These are phyloP conservation scores for Cyanodermella asteris DNA, from an alignment of 2,329 filamentous ascomycete species.

Conservation along the genomic window DNA sequence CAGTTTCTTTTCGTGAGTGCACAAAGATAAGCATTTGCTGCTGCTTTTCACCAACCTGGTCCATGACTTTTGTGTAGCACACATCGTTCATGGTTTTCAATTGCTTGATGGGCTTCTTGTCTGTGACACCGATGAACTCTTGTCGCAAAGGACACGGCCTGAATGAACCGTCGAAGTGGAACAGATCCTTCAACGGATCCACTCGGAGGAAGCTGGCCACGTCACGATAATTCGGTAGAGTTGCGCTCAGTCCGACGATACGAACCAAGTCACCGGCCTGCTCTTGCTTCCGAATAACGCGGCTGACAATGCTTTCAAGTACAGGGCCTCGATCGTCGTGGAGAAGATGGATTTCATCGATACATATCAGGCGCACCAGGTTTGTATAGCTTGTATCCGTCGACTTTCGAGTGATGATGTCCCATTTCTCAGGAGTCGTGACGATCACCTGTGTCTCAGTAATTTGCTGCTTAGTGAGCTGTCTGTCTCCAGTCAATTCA, in stretches of 20 bases:
- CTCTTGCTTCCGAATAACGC: slow-evolving; percentile 80
- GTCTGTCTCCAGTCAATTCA: slow-evolving; percentile 92
- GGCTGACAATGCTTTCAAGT: slow-evolving; percentile 84
- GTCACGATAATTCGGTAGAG: slow-evolving; percentile 87
- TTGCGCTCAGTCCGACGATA: slow-evolving; percentile 80
- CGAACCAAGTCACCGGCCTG: slow-evolving; percentile 87
- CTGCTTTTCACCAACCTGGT: slow-evolving; percentile 77
- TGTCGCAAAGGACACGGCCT: slow-evolving; percentile 85
- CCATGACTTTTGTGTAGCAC: slow-evolving; percentile 89
- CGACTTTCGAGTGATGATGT: slow-evolving; percentile 94
- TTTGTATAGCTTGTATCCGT: slow-evolving; percentile 95
- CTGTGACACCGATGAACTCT: slow-evolving; percentile 91
- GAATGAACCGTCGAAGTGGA: slow-evolving; percentile 90
- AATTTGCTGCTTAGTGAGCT: slow-evolving; percentile 96
- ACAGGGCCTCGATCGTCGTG: slow-evolving; percentile 96
- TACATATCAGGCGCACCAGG: slow-evolving; percentile 85
- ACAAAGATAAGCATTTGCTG: slow-evolving; percentile 99
- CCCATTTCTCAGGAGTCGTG: slow-evolving; percentile 96
- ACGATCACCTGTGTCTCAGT: slow-evolving; percentile 95
- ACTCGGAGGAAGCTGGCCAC: slow-evolving; percentile 89
- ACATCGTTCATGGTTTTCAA: slow-evolving; percentile 99
- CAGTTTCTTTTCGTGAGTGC: slow-evolving; percentile 92
- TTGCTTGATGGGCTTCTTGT: slow-evolving; percentile 97
- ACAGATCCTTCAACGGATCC: slow-evolving; percentile 63
- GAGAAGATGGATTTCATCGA: slow-evolving; percentile 92